Percentiles rank a stretch among this genome's conserved stretches.
Evolutionary conservation across 371 early-diverging fungal genomes (phyloP).

Genomic region (Mucor piriformis): DNA sequence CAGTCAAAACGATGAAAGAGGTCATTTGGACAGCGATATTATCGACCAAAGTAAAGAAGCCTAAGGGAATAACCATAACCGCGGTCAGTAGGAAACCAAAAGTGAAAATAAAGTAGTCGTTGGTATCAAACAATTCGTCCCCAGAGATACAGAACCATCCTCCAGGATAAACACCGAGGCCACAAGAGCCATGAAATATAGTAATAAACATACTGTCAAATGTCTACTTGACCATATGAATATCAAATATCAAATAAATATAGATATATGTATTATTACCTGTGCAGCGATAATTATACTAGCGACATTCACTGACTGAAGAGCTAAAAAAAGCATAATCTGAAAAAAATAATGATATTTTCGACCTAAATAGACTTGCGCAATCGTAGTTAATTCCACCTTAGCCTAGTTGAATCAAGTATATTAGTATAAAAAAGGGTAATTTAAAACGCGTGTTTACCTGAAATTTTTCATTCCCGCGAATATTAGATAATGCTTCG

Average conservation of each 20-base stretch:
- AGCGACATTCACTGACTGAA: slow-evolving; percentile 64
- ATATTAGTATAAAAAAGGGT: neutral
- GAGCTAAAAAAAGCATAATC: slow-evolving; percentile 53
- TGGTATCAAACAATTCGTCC: slow-evolving; percentile 49
- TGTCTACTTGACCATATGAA: slow-evolving; percentile 25
- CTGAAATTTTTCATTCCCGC: slow-evolving; percentile 75
- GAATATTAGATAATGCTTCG: slow-evolving; percentile 78
- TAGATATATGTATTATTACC: slow-evolving; percentile 20
- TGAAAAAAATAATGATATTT: slow-evolving; percentile 59
- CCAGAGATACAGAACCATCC: slow-evolving; percentile 46
- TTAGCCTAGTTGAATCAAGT: slow-evolving; percentile 31
- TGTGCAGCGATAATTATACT: slow-evolving; percentile 67
- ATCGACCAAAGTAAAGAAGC: slow-evolving; percentile 59
- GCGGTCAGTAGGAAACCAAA: slow-evolving; percentile 55
- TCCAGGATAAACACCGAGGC: slow-evolving; percentile 40
- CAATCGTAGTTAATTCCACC: slow-evolving; percentile 62
- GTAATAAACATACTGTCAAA: slow-evolving; percentile 47
- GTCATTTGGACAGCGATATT: slow-evolving; percentile 61
- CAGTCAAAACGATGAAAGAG: slow-evolving; percentile 50
- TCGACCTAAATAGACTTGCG: slow-evolving; percentile 58
- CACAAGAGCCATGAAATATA: slow-evolving; percentile 48
- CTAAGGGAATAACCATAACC: slow-evolving; percentile 57
- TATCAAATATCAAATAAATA: neutral
- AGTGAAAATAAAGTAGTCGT: slow-evolving; percentile 58
- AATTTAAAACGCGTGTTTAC: slow-evolving; percentile 22